Base-by-base conservation (phyloP, 1,139 yeast genomes). In the Suhomyces yuchorum region DNA sequence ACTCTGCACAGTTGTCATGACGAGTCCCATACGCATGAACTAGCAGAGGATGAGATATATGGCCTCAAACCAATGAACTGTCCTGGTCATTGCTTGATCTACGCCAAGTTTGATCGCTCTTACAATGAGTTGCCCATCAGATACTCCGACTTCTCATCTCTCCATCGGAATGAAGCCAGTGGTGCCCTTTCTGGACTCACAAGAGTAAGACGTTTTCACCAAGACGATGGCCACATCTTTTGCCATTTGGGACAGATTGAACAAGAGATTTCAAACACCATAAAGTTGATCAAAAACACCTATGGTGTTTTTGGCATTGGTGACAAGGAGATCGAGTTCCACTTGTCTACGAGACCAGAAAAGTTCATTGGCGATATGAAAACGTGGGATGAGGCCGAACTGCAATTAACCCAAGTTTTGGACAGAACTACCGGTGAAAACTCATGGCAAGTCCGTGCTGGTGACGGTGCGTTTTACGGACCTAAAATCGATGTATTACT, bases 401-500 rank as follows among this genome's bases (percentile, higher is more conserved):
- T 68, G 15, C 85, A 84, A 56, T 74, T 93, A 52, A 82, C 79
- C 51, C 66, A 69, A 8, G 95, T 93, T 1, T 71, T 93, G 54
- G 74, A 86, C 48, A 64, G 70, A 19, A 70, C 78, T 50, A 78
- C 84, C 19, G 86, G 85, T 7, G 51, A 54, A 22, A 77, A 78
- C 36, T 65, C 73, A 23, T 92, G 97, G 96, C 73, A 78, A 43
- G 59, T 89, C 11, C 86, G 91, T 54, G 87, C 84, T 49, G 97
- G 96, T 15, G 99, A 93, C 67, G 99, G 99, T 49, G 99, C 99
- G 0, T 93, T 93, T 68, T 93, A 93, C 65, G 99, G 99, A 1
- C 99, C 99, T 23, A 87, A 87, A 67, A 90, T 93, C 56, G 99
- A 93, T 65, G 82, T 93, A 42, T 77, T 89, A 61, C 82, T 93